Conservation (phyloP, 352 stramenopile species). For the Globisporangium solare region DNA sequence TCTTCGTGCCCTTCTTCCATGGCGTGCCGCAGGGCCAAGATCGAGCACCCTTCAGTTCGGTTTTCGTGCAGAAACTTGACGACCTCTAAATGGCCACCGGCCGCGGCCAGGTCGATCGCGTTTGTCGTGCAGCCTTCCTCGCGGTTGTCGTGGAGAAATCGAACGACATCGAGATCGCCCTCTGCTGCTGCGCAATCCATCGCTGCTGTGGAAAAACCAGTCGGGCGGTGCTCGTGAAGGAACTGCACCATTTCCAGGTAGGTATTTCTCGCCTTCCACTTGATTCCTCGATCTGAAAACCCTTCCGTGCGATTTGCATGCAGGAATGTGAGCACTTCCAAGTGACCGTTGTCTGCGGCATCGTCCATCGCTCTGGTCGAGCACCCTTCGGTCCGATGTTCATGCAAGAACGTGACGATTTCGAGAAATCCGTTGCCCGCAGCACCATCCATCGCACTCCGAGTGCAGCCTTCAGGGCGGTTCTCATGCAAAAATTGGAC, state of each 20-base stretch:
- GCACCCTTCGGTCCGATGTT: constrained; percentile 9
- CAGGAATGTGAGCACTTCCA: constrained; percentile 17
- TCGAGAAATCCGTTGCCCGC: constrained; percentile 5
- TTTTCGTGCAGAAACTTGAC: too few species aligned
- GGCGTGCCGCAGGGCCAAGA: too few species aligned
- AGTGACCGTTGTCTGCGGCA: constrained; percentile 16
- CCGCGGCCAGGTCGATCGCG: too few species aligned
- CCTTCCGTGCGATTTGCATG: constrained; percentile 18
- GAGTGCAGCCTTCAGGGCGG: constrained; percentile 9
- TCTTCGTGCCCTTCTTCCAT: too few species aligned
- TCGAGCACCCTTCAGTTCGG: too few species aligned
- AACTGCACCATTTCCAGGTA: constrained; percentile 20
- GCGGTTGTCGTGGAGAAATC: too few species aligned
- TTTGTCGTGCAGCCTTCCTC: too few species aligned
- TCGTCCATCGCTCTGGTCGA: constrained; percentile 11
- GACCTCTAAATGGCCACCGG: too few species aligned
- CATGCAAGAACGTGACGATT: constrained; percentile 9
- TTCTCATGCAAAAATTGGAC: constrained; percentile 9
- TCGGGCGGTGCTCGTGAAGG: constrained; percentile 15
- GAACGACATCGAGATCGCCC: constrained; percentile 15
- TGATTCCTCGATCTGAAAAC: constrained; percentile 10
- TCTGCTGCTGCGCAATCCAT: constrained; percentile 16
- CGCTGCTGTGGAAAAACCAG: constrained; percentile 13
- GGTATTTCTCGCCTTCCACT: constrained; percentile 7
- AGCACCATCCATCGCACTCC: constrained; percentile 8